Evolutionary conservation across 371 early-diverging fungal genomes (phyloP), one percentile per base, ranked within the genome.

Genomic region (Lichtheimia ornata): DNA sequence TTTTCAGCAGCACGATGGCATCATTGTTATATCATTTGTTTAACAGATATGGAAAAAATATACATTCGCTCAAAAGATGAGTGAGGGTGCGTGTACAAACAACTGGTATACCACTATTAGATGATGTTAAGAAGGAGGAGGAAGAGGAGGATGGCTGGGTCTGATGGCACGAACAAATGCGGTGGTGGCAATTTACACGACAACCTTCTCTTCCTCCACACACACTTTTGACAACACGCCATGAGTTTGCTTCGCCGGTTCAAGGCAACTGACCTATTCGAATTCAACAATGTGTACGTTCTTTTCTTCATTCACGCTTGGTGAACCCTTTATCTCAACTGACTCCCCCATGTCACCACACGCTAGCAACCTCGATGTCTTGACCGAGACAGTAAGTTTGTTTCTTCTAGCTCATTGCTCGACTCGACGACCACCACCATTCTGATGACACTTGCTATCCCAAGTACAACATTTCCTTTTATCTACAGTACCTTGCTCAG

Each of bases 381-480:
- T 94, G 65, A 96, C 95, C 0, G 94, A 95, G 71, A 96, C 91
- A 5, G 94, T 94, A 86, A 71, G 64, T 43, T 43, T 56, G 13
- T 56, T 52, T 35, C 11, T 35, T 35, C 2, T 35, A 3, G 4
- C 30, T 30, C 7, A 7, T 35, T 5, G 9, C 35, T 4, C 2
- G 9, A 35, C 28, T 28, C 7, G 2, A 22, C 22, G 1, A 22
- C 22, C 22, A 7, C 9, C 35, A 35, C 11, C 6, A 11, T 35
- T 5, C 35, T 35, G 11, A 35, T 35, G 35, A 11, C 9, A 2
- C 22, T 22, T 22, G 22, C 28, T 53, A 18, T 53, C 41, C 43
- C 67, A 93, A 93, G 92, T 98, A 98, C 80, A 91, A 92, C 67
- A 91, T 96, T 58, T 86, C 90, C 4, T 97, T 95, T 67, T 98